phyloP scores from a whole-genome alignment of 805 yeast genomes.

The Starmerella apis region DNA sequence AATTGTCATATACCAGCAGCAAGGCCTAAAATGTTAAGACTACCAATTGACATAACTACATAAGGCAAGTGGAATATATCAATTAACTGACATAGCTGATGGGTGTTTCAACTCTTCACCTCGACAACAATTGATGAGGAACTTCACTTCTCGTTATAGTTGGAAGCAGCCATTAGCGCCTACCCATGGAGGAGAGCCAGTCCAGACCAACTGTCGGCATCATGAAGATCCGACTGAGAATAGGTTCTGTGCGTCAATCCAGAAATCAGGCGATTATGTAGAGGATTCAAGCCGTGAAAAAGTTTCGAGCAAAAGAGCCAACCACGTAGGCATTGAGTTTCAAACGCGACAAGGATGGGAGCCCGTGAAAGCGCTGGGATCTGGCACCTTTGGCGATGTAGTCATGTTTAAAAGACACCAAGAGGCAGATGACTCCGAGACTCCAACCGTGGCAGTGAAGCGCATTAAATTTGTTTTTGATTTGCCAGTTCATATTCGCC shows the following conservation, averaged over 20 bases:
- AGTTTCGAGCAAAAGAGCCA: neutral
- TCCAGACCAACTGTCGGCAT: neutral
- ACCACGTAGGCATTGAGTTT: constrained; percentile 8
- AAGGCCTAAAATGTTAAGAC: too few relatives aligned
- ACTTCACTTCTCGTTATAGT: neutral
- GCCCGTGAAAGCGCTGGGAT: constrained; percentile 22
- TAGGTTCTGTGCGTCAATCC: neutral
- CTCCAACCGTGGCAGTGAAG: constrained; percentile 49
- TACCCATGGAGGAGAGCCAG: neutral
- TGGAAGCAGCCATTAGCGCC: neutral
- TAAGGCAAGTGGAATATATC: too few relatives aligned
- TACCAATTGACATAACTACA: too few relatives aligned
- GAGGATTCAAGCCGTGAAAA: neutral
- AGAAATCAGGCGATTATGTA: neutral
- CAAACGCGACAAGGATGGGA: constrained; percentile 15
- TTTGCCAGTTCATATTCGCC: constrained; percentile 53
- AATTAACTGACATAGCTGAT: too few relatives aligned
- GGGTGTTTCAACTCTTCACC: too few relatives aligned
- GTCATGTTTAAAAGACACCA: constrained; percentile 15
- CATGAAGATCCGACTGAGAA: neutral
- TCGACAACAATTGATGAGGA: too few relatives aligned
- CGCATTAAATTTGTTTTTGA: constrained; percentile 63
- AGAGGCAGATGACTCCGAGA: neutral
- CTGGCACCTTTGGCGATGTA: constrained; percentile 28
- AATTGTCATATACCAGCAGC: too few relatives aligned